Evolutionary conservation across 176 grass and related monocot species (phyloP).

Genomic region (Echinochloa phyllopogon): DNA sequence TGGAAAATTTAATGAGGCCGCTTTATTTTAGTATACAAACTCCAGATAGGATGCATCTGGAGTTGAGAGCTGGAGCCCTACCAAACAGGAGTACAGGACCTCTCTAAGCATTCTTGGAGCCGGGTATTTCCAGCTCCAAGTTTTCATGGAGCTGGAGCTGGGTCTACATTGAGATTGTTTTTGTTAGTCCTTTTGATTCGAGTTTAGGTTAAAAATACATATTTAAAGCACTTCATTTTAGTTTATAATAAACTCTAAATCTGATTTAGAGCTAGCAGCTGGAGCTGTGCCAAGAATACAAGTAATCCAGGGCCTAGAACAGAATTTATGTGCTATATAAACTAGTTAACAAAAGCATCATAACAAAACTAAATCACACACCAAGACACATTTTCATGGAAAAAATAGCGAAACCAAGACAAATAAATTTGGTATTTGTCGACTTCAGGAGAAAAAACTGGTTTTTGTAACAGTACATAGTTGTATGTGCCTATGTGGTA

Average conservation of each 20-base stretch:
- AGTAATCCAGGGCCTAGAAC: constrained; percentile 11
- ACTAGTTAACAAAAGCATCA: constrained; percentile 6
- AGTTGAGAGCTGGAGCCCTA: background rate
- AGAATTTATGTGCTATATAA: constrained; percentile 10
- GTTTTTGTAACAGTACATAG: constrained; percentile 3
- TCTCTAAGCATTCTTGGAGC: background rate
- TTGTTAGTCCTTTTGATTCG: background rate
- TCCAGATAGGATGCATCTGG: background rate
- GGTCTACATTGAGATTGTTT: background rate
- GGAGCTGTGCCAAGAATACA: constrained; percentile 5
- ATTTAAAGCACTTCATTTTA: background rate
- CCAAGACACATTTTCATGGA: background rate
- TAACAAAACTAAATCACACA: background rate
- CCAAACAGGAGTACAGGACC: background rate
- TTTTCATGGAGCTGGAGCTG: background rate
- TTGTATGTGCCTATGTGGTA: background rate
- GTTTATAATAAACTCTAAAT: background rate
- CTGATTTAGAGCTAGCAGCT: background rate
- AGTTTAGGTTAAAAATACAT: background rate
- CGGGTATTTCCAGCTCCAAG: background rate
- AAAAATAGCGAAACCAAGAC: background rate
- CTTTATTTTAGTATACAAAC: background rate
- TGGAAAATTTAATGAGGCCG: background rate
- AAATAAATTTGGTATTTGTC: background rate
- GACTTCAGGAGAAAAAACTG: background rate